Conservation (phyloP, 148 eudicot species). For the Heliamphora exappendiculata region DNA sequence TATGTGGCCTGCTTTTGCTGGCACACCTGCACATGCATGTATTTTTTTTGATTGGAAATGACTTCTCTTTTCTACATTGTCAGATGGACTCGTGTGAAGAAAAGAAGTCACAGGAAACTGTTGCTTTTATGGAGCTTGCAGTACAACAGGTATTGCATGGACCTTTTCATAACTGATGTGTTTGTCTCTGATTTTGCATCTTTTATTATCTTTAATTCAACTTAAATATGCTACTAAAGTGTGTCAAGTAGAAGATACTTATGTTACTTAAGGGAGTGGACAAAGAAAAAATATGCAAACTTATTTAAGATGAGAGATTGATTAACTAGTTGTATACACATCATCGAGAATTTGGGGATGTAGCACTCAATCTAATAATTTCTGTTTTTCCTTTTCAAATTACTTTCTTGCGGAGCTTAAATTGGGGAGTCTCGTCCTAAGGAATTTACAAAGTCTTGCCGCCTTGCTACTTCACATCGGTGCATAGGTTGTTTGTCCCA, state of each 20-base stretch:
- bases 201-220: neutral
- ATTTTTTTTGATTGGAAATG: neutral
- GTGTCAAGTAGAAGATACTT: neutral
- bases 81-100: conserved; percentile 26
- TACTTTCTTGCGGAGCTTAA: neutral
- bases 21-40: neutral
- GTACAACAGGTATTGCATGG: conserved; percentile 39
- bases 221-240: neutral
- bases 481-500: neutral
- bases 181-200: neutral
- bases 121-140: conserved; percentile 59
- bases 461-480: neutral
- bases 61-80: neutral
- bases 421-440: neutral
- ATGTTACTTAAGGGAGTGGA: neutral
- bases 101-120: conserved; percentile 6
- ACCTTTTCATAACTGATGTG: neutral
- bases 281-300: neutral
- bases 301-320: neutral
- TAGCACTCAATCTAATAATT: neutral
- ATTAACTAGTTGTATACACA: neutral
- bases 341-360: neutral
- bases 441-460: neutral
- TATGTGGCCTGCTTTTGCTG: neutral
- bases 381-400: neutral